Evolutionary conservation across 176 grass and related monocot species (phyloP), one percentile per base, ranked within the genome.

Genomic region (Eleusine indica): DNA sequence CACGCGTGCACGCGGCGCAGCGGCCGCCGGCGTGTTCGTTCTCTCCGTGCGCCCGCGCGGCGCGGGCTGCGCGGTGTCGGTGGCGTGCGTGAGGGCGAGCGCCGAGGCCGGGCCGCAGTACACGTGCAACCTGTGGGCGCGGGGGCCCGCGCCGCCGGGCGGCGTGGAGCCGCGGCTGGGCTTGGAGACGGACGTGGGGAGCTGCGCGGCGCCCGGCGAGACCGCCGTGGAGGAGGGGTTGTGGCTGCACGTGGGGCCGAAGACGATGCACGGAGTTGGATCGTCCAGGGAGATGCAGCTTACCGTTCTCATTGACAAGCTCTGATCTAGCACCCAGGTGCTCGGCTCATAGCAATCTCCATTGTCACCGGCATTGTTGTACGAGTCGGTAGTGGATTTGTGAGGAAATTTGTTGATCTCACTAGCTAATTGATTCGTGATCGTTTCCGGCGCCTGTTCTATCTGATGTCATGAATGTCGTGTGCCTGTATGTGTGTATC

Each of bases 41-140:
- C 79, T 87, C 4, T 48, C 78, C 5, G 7, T 76, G 40, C 62
- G 85, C 49, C 71, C 49, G 70, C 70, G 73, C 39, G 85, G 49
- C 40, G 71, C 51, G 62, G 1, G 17, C 39, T 17, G 7, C 0
- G 64, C 71, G 70, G 49, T 87, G 3, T 76, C 85, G 8, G 85
- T 81, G 71, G 63, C 71, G 7, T 81, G 85, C 49, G 63, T 75
- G 19, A 32, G 54, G 29, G 85, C 64, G 7, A 76, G 54, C 72
- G 64, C 79, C 14, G 54, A 16, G 21, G 52, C 79, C 0, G 40
- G 49, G 52, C 79, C 64, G 9, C 41, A 19, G 79, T 87, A 62
- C 72, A 62, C n/a, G 29, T 87, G 85, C 79, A 68, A 76, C 52
- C 65, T 87, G 25, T 87, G 79, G 85, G 73, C 54, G 5, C 74